Evolutionary conservation across 371 early-diverging fungal species (phyloP).

Genomic region (Batkoa obscura): DNA sequence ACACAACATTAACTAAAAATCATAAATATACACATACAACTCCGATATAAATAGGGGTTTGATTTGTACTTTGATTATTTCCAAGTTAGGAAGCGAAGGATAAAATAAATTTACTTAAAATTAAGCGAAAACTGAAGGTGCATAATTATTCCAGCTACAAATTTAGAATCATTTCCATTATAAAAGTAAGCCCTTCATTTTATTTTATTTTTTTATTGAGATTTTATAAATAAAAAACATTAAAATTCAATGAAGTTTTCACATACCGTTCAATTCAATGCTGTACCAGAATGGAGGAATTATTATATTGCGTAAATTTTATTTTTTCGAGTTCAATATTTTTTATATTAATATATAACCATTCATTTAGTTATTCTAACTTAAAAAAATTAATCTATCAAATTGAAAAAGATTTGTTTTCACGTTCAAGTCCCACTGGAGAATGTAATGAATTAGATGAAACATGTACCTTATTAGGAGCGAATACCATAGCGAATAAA

Average conservation of each 20-base stretch:
- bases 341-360: neutral
- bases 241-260: constrained; percentile 96
- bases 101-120: too few relatives aligned
- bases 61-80: too few relatives aligned
- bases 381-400: constrained; percentile 78
- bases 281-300: constrained; percentile 80
- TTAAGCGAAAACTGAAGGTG: too few relatives aligned
- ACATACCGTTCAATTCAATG: constrained; percentile 68
- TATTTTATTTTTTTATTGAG: too few relatives aligned
- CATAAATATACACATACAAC: too few relatives aligned
- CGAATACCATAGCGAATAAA: constrained; percentile 22
- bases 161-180: too few relatives aligned
- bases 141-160: too few relatives aligned
- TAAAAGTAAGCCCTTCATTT: too few relatives aligned
- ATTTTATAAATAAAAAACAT: too few relatives aligned
- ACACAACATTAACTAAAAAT: too few relatives aligned
- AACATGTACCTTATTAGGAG: constrained; percentile 14
- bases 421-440: constrained; percentile 26
- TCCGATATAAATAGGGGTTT: too few relatives aligned
- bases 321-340: neutral
- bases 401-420: constrained; percentile 65
- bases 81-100: too few relatives aligned
- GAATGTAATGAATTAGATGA: constrained; percentile 18
- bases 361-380: constrained; percentile 46
- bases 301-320: constrained; percentile 41